Base-by-base conservation (phyloP, 371 early-diverging fungal species). In the Coemansia sp. region DNA sequence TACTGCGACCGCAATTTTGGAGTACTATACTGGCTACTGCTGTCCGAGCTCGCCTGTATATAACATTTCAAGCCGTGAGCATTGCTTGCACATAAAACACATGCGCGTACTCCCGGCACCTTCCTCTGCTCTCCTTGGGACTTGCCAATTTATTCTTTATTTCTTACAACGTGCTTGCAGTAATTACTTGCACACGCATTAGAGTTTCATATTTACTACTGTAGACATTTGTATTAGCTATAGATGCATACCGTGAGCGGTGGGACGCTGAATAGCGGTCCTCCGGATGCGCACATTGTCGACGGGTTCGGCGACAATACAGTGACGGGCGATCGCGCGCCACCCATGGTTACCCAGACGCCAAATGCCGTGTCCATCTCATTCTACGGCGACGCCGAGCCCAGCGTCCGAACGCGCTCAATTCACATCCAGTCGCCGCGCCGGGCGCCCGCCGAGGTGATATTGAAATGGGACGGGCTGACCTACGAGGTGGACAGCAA, bases 401-500 rank as follows among this genome's bases (percentile, higher is more conserved):
- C 48, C 26, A 35, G 11, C 50, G 31, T 20, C 50, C 31, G 11
- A 31, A 26, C 31, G 50, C 50, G 26, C 26, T 20, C 50, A 12
- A 11, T 31, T 7, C 50, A 49, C 20, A 26, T 30, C n/a, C 20
- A 26, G 12, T 49, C 31, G 50, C 11, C 31, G 20, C 50, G 34
- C 14, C 35, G 38, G 33, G 1, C 43, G 35, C 10, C 11, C 4
- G 41, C 54, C 1, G 61, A 69, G 14, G 57, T 60, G 4, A 52
- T 72, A 34, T 42, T 72, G 4, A 42, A 34, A 16, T 72, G 72
- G 72, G 55, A 61, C 12, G 42, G 43, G 4, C 51, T 72, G 11
- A 63, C 65, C 5, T 64, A 69, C 41, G 54, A 60, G 40, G 70
- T 72, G 4, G 65, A 60, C 6, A 57, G 69, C 5, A 57, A 39